Conservation (phyloP, 2,329 filamentous ascomycete species). For the Dactylonectria macrodidyma region DNA sequence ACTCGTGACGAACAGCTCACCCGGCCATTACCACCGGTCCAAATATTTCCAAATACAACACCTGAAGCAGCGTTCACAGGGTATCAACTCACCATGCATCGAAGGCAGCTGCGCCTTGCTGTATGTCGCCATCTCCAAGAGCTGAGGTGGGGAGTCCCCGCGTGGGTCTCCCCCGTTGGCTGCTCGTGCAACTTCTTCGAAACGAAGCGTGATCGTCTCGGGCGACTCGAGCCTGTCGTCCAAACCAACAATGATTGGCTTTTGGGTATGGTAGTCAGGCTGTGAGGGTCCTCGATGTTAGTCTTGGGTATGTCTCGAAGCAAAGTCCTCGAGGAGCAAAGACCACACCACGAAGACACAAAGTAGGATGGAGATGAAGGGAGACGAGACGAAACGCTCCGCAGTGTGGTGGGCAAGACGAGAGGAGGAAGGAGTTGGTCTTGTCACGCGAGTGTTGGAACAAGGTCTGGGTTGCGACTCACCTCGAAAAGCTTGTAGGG, state of each 20-base stretch:
- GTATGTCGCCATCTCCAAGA: slow-evolving; percentile 64
- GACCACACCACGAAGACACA: slow-evolving; percentile 30
- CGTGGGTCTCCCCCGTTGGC: slow-evolving; percentile 67
- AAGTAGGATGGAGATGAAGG: slow-evolving; percentile 16
- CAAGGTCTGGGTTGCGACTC: slow-evolving; percentile 59
- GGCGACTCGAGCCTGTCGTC: slow-evolving; percentile 72
- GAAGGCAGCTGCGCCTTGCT: slow-evolving; percentile 85
- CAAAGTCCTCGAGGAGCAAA: slow-evolving; percentile 27
- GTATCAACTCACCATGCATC: slow-evolving; percentile 80
- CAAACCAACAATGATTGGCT: slow-evolving; percentile 68
- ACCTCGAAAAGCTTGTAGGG: slow-evolving; percentile 73
- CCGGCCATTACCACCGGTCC: background rate
- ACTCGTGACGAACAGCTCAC: background rate
- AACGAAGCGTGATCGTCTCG: slow-evolving; percentile 69
- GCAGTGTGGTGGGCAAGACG: slow-evolving; percentile 32
- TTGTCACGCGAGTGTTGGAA: slow-evolving; percentile 49
- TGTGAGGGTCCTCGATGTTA: slow-evolving; percentile 51
- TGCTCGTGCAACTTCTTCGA: slow-evolving; percentile 70
- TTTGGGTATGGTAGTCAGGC: slow-evolving; percentile 68
- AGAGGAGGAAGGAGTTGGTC: slow-evolving; percentile 37
- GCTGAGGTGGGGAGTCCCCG: slow-evolving; percentile 68
- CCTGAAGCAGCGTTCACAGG: slow-evolving; percentile 13
- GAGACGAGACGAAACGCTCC: slow-evolving; percentile 33
- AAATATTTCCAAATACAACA: slow-evolving; percentile 37
- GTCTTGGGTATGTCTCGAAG: slow-evolving; percentile 42